These are phyloP conservation scores for Tetracladium setigerum DNA, from an alignment of 495 filamentous ascomycete genomes.

Conservation along the genomic window DNA sequence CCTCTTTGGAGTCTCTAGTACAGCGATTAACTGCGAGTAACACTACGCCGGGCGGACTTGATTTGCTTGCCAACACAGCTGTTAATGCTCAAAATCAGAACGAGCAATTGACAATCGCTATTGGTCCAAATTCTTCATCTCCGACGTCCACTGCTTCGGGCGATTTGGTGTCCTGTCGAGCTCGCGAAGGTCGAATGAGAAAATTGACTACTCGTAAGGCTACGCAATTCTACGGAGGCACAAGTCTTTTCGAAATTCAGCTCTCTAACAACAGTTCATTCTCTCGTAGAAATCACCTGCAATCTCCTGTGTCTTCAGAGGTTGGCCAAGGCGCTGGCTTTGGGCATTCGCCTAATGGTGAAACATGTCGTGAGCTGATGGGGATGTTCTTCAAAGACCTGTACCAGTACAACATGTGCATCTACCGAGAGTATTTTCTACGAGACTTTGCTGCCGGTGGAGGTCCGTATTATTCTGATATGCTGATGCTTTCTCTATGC, in stretches of 20 bases:
- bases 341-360: slow-evolving; percentile 10
- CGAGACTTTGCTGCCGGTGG: slow-evolving; percentile 24
- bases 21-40: slow-evolving; percentile 19
- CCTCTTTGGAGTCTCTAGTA: slow-evolving; percentile 24
- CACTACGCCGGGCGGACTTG: slow-evolving; percentile 12
- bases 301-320: background rate
- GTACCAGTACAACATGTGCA: slow-evolving; percentile 27
- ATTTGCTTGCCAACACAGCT: slow-evolving; percentile 9
- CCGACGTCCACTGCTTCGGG: background rate
- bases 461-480: slow-evolving; percentile 27
- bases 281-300: background rate
- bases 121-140: background rate
- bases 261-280: slow-evolving; percentile 8
- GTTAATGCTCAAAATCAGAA: background rate
- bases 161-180: slow-evolving; percentile 8
- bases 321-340: slow-evolving; percentile 9
- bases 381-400: slow-evolving; percentile 23
- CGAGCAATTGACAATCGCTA: too few species aligned
- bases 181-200: slow-evolving; percentile 19
- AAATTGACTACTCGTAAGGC: slow-evolving; percentile 21
- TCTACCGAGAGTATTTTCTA: slow-evolving; percentile 28
- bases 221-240: slow-evolving; percentile 25
- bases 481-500: slow-evolving; percentile 27
- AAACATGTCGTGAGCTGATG: slow-evolving; percentile 24
- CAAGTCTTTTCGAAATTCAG: slow-evolving; percentile 25